These are phyloP conservation scores for Lentinula novae-zelandiae DNA, from an alignment of 1,284 basidiomycete species.

Conservation along the genomic window DNA sequence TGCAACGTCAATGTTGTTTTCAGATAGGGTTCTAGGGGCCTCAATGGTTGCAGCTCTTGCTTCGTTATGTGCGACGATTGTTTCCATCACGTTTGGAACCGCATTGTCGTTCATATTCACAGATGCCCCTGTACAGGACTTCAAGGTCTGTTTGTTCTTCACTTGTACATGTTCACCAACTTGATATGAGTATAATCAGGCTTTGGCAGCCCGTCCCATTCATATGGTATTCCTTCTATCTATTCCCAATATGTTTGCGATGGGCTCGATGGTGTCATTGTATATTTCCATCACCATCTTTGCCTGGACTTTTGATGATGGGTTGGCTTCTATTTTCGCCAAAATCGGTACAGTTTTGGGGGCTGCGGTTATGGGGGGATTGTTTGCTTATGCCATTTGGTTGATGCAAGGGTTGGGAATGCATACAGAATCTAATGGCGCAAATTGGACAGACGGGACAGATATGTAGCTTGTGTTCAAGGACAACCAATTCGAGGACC, in stretches of 20 bases:
- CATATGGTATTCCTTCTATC: slow-evolving; percentile 10
- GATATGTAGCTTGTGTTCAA: neutral
- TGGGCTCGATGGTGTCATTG: slow-evolving; percentile 7
- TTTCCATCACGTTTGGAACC: slow-evolving; percentile 7
- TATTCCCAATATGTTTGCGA: slow-evolving; percentile 9
- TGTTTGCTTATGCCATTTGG: slow-evolving; percentile 9
- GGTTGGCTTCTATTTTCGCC: neutral
- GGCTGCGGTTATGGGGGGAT: neutral
- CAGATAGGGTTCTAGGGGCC: slow-evolving; percentile 2
- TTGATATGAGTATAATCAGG: neutral
- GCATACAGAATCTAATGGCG: neutral
- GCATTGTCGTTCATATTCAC: slow-evolving; percentile 8
- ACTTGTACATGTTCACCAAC: neutral
- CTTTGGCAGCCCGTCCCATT: slow-evolving; percentile 1
- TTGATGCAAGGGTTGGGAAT: slow-evolving; percentile 3
- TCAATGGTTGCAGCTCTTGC: slow-evolving; percentile 5
- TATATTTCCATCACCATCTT: slow-evolving; percentile 9
- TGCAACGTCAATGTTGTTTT: slow-evolving; percentile 6
- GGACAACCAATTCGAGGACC: no score
- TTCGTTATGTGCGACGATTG: slow-evolving; percentile 2
- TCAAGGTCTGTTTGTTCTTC: neutral
- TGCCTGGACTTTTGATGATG: slow-evolving; percentile 5
- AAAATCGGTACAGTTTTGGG: slow-evolving; percentile 4
- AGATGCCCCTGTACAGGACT: slow-evolving; percentile 3
- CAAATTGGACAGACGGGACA: neutral